Conservation (phyloP, 2,329 filamentous ascomycete species). For the Pseudogymnoascus destructans region DNA sequence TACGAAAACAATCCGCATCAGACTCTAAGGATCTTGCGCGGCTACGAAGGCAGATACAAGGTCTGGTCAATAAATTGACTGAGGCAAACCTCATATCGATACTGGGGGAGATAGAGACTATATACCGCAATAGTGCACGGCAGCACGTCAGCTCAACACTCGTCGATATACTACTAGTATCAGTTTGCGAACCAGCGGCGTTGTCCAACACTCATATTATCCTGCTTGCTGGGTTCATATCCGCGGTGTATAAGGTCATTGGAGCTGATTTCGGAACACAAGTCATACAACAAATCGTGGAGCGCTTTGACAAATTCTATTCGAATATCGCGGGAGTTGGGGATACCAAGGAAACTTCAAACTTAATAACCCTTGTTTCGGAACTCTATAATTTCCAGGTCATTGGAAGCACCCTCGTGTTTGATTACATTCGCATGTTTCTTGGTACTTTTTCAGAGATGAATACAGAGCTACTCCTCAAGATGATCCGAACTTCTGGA, state of each 20-base stretch:
- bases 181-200: constrained; percentile 64
- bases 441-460: constrained; percentile 63
- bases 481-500: constrained; percentile 71
- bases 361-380: constrained; percentile 70
- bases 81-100: constrained; percentile 83
- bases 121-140: constrained; percentile 76
- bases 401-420: constrained; percentile 68
- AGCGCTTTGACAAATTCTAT: constrained; percentile 58
- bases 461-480: constrained; percentile 78
- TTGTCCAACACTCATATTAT: constrained; percentile 84
- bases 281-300: constrained; percentile 64
- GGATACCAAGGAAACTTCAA: constrained; percentile 51
- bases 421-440: constrained; percentile 78
- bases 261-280: constrained; percentile 85
- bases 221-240: constrained; percentile 77
- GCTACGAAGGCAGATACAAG: constrained; percentile 69
- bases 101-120: constrained; percentile 63
- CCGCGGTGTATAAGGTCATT: constrained; percentile 74
- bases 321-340: constrained; percentile 27
- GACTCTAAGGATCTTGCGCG: constrained; percentile 55
- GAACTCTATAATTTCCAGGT: constrained; percentile 90
- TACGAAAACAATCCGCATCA: constrained; percentile 49
- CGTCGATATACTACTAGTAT: constrained; percentile 62
- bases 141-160: constrained; percentile 75
- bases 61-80: constrained; percentile 82